Conservation (phyloP, 257 asterid species). For the Scutellaria baicalensis region DNA sequence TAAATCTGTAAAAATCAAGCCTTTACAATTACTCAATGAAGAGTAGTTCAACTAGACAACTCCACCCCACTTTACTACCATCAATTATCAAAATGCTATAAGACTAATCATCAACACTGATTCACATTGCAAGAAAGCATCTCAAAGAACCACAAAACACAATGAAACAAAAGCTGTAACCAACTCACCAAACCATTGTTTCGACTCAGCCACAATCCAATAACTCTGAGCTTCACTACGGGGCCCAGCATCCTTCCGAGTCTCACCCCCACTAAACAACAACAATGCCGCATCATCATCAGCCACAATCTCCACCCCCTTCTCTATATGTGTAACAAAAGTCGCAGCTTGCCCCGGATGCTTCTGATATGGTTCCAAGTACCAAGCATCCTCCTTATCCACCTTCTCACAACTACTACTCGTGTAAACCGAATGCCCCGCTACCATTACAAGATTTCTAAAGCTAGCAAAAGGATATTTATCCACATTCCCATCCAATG, state of each 20-base stretch:
- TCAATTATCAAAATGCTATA: constrained; percentile 5
- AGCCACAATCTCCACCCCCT: constrained; percentile 65
- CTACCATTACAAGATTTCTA: constrained; percentile 91
- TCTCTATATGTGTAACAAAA: constrained; percentile 73
- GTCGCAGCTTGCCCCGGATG: constrained; percentile 97
- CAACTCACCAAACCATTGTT: constrained; percentile 92
- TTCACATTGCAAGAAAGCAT: not conserved
- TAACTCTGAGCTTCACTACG: constrained; percentile 97
- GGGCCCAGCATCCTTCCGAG: constrained; percentile 92
- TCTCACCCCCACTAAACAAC: constrained; percentile 96
- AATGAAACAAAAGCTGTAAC: not conserved
- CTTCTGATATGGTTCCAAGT: constrained; percentile 82
- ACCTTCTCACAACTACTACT: constrained; percentile 85
- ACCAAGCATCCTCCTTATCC: constrained; percentile 93
- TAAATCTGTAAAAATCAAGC: not conserved
- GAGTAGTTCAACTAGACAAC: not conserved
- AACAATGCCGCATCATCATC: constrained; percentile 64
- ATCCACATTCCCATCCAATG: constrained; percentile 32
- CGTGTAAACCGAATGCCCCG: constrained; percentile 94
- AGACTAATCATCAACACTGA: not conserved
- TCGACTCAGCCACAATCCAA: constrained; percentile 87
- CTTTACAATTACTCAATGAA: not conserved
- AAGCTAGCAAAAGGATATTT: constrained; percentile 52
- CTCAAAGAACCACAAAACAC: not conserved
- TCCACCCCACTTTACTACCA: not conserved